phyloP scores from a whole-genome alignment of 306 rosid genomes.

The Casuarina equisetifolia region DNA sequence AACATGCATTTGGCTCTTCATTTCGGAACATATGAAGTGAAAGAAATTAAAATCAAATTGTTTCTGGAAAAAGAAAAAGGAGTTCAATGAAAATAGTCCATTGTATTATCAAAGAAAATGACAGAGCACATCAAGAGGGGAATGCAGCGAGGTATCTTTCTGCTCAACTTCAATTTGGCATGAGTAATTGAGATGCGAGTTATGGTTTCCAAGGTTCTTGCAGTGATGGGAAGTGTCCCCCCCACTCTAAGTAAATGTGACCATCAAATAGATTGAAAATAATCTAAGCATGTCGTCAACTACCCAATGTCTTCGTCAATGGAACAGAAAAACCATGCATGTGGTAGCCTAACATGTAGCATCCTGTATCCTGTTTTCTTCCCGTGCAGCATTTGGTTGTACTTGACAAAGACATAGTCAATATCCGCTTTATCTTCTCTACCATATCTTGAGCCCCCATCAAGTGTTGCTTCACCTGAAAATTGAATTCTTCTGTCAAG shows the following conservation, averaged over 20 bases:
- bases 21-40: background rate
- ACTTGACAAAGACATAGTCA: constrained; percentile 81
- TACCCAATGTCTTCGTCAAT: constrained; percentile 9
- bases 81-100: too few relatives aligned
- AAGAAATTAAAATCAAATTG: too few relatives aligned
- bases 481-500: constrained; percentile 27
- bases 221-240: constrained; percentile 98
- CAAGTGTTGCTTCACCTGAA: constrained; percentile 69
- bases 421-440: constrained; percentile 82
- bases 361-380: constrained; percentile 71
- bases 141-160: constrained; percentile 48
- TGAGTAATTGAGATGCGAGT: constrained; percentile 97
- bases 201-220: constrained; percentile 97
- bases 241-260: constrained; percentile 71
- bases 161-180: constrained; percentile 90
- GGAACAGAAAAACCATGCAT: background rate
- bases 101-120: too few relatives aligned
- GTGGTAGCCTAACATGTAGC: constrained; percentile 31
- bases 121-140: too few relatives aligned
- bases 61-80: too few relatives aligned
- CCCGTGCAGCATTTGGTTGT: constrained; percentile 91
- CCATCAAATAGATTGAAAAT: constrained; percentile 25
- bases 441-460: constrained; percentile 72
- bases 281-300: constrained; percentile 10
- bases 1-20: background rate